These are phyloP conservation scores for Camillea tinctor DNA, from an alignment of 2,329 filamentous ascomycete genomes.

Conservation along the genomic window DNA sequence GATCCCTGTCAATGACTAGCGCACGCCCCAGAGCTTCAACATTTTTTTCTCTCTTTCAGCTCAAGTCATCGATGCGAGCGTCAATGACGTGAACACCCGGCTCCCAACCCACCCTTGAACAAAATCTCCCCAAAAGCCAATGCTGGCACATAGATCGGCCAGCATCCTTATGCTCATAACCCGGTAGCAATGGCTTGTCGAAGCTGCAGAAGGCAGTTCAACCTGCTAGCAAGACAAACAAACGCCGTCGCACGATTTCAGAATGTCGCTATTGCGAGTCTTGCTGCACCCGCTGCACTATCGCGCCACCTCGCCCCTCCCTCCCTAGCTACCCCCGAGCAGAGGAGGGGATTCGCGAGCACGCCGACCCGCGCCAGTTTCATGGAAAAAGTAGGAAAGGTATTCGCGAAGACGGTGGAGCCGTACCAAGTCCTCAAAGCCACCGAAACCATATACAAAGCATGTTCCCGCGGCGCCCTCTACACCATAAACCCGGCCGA, in stretches of 20 bases:
- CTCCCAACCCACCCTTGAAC: neutral
- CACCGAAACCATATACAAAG: constrained; percentile 75
- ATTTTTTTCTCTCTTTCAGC: constrained; percentile 5
- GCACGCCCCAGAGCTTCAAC: neutral
- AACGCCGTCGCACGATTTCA: constrained; percentile 20
- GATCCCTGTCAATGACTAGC: neutral
- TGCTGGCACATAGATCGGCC: neutral
- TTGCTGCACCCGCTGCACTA: constrained; percentile 8
- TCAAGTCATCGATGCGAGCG: constrained; percentile 1
- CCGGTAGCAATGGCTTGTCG: constrained; percentile 46
- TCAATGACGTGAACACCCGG: constrained; percentile 24
- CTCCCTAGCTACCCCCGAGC: constrained; percentile 11
- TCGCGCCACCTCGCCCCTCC: constrained; percentile 3
- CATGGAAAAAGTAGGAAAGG: constrained; percentile 23
- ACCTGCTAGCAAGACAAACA: constrained; percentile 26
- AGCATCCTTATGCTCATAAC: constrained; percentile 1
- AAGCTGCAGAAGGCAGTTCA: constrained; percentile 45
- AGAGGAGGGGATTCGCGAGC: constrained; percentile 37
- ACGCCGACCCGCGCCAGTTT: constrained; percentile 31
- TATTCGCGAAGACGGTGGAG: constrained; percentile 27
- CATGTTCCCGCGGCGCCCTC: constrained; percentile 69
- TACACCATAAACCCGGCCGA: constrained; percentile 72
- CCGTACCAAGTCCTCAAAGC: constrained; percentile 75
- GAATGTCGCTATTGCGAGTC: constrained; percentile 13
- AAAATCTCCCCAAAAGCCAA: constrained; percentile 9